These are phyloP conservation scores for Zymoseptoria pseudotritici DNA, from an alignment of 2,329 filamentous ascomycete genomes.

Conservation along the genomic window DNA sequence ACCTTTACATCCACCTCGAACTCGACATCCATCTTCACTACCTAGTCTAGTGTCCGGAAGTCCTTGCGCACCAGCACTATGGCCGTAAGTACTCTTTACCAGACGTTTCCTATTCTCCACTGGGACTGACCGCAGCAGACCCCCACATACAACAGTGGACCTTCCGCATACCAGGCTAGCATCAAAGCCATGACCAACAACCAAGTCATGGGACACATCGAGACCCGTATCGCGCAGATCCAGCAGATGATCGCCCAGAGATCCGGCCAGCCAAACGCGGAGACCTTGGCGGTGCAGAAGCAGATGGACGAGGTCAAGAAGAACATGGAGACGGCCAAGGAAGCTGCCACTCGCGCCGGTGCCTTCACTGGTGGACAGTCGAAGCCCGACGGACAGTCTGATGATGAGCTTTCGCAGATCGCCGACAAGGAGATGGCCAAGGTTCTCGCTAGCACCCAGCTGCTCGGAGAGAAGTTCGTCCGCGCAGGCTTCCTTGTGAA, in stretches of 20 bases:
- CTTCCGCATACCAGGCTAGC: background rate
- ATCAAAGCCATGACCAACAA: background rate
- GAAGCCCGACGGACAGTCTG: background rate
- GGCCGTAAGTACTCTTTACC: background rate
- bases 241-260: background rate
- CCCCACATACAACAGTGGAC: background rate
- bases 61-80: background rate
- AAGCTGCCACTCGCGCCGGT: background rate
- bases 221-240: background rate
- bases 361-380: background rate
- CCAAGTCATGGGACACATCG: background rate
- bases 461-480: background rate
- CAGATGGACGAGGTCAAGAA: background rate
- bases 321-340: background rate
- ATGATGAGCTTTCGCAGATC: background rate
- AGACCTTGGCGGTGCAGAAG: background rate
- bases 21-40: background rate
- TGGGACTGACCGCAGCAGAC: background rate
- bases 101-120: background rate
- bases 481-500: background rate
- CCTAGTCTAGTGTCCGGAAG: background rate
- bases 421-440: background rate
- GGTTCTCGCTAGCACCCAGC: background rate
- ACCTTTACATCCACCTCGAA: background rate
- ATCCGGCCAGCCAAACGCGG: background rate